A percentile compares a stretch with the other conserved stretches of the same genome.
Conservation (phyloP, 1,284 basidiomycete genomes). For the Microbotryum silenes-acaulis region DNA sequence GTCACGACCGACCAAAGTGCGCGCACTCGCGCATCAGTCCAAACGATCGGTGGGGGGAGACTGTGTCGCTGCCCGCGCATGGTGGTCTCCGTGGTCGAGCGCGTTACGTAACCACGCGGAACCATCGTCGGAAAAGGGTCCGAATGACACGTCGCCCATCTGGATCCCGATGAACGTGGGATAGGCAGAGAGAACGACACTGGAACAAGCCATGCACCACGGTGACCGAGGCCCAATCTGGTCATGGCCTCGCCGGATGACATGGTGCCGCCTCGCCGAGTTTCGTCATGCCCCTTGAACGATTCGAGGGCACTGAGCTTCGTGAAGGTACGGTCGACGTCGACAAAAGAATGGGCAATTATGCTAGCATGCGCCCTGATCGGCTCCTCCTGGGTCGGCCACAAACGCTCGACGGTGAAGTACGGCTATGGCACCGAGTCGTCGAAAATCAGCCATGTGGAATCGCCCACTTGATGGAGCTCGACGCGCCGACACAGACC, state of each 20-base stretch:
- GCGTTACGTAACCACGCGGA: too few relatives aligned
- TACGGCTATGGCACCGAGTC: too few relatives aligned
- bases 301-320: too few relatives aligned
- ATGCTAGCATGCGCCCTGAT: background rate
- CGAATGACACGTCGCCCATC: background rate
- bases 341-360: conserved; percentile 18
- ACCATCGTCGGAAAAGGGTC: background rate
- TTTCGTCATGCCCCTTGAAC: too few relatives aligned
- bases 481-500: too few relatives aligned
- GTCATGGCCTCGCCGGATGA: background rate
- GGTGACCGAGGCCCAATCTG: conserved; percentile 9
- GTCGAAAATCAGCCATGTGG: too few relatives aligned
- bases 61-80: background rate
- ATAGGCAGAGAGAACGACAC: conserved; percentile 1
- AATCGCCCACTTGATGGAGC: too few relatives aligned
- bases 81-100: background rate
- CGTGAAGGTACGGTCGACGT: background rate
- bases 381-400: background rate
- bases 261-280: background rate
- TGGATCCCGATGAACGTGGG: background rate
- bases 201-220: conserved; percentile 20
- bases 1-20: conserved; percentile 8
- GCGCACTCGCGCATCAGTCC: conserved; percentile 14
- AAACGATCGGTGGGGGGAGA: conserved; percentile 2
- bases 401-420: too few relatives aligned